These are phyloP conservation scores for Sechiopsis laciniata DNA, from an alignment of 306 rosid genomes.

Conservation along the genomic window DNA sequence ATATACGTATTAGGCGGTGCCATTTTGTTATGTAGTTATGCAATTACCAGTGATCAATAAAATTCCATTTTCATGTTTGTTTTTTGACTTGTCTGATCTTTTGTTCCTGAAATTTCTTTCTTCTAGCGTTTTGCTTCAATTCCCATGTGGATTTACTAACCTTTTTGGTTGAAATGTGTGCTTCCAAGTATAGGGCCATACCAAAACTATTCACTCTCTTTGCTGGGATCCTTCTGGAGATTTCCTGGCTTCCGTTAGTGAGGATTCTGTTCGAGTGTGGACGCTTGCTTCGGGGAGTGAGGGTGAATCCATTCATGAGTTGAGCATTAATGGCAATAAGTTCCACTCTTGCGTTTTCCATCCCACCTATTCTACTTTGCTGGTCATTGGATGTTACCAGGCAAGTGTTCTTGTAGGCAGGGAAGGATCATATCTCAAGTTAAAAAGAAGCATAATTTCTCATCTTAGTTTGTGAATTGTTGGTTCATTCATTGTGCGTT, in stretches of 20 bases:
- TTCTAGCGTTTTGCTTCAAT: no score
- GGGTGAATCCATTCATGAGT: constrained; percentile 78
- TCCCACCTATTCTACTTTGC: constrained; percentile 74
- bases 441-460: not conserved
- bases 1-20: not conserved
- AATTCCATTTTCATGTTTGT: not conserved
- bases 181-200: constrained; percentile 63
- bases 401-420: constrained; percentile 34
- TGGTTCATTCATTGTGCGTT: not conserved
- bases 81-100: not conserved
- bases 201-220: constrained; percentile 58
- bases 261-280: constrained; percentile 95
- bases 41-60: not conserved
- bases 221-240: constrained; percentile 97
- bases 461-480: not conserved
- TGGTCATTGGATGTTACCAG: constrained; percentile 95
- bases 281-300: constrained; percentile 70
- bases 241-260: constrained; percentile 85
- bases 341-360: constrained; percentile 88
- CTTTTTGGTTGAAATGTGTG: constrained; percentile 20
- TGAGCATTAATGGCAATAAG: constrained; percentile 74
- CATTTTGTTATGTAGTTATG: not conserved
- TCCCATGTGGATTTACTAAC: not conserved
- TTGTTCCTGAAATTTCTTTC: not conserved
- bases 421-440: not conserved